A percentile compares a stretch with the other conserved stretches of the same genome.
Evolutionary conservation across 495 filamentous ascomycete genomes (phyloP).

Genomic region (Lasiosphaeria hispida): DNA sequence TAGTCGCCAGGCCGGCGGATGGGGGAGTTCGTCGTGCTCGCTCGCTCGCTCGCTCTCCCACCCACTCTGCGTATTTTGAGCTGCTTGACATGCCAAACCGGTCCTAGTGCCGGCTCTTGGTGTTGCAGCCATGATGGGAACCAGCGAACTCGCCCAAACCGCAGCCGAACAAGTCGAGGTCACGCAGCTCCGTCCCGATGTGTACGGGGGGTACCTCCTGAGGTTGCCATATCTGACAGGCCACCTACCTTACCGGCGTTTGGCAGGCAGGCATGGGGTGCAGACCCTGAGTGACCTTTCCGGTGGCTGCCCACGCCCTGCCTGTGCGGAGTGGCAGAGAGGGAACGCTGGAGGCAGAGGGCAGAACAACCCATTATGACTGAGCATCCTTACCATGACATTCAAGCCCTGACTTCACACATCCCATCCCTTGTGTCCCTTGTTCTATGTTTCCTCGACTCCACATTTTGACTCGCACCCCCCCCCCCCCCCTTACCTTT

Average conservation of each 20-base stretch:
- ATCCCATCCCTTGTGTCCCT: constrained; percentile 25
- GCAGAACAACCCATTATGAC: constrained; percentile 12
- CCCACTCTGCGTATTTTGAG: too few relatives aligned
- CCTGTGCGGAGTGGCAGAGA: constrained; percentile 4
- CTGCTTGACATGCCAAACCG: too few relatives aligned
- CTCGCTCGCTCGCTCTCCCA: too few relatives aligned
- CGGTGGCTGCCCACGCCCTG: constrained; percentile 23
- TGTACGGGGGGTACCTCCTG: constrained; percentile 15
- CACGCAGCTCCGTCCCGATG: constrained; percentile 10
- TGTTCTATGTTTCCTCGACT: constrained; percentile 25
- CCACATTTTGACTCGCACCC: constrained; percentile 22
- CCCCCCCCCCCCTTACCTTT: not conserved
- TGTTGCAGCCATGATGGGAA: constrained; percentile 4
- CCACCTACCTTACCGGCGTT: constrained; percentile 24
- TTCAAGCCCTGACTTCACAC: constrained; percentile 26
- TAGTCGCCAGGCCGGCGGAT: not conserved
- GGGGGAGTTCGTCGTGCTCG: not conserved
- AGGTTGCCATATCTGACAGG: constrained; percentile 16
- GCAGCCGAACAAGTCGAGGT: constrained; percentile 12
- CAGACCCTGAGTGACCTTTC: constrained; percentile 26
- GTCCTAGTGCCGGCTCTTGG: constrained; percentile 15
- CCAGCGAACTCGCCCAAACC: not conserved
- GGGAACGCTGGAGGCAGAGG: not conserved
- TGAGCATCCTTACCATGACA: constrained; percentile 21
- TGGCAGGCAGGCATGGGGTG: constrained; percentile 23